These are phyloP conservation scores for Oidiodendron maius DNA, from an alignment of 495 filamentous ascomycete species.

Conservation along the genomic window DNA sequence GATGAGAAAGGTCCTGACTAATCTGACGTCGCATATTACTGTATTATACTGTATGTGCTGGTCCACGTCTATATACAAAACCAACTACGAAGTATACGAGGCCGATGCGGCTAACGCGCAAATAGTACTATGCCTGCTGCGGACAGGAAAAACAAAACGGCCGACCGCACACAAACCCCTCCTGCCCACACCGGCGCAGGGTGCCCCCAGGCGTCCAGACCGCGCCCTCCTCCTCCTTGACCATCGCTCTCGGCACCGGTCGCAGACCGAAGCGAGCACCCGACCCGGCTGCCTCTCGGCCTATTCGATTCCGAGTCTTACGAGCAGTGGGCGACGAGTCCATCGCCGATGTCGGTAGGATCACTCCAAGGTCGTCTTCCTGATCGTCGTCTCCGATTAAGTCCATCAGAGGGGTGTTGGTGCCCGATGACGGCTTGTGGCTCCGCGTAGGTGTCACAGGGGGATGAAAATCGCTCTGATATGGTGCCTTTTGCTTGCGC, in stretches of 20 bases:
- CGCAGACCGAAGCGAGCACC: background rate
- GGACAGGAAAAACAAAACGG: conserved; percentile 45
- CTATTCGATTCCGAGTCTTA: background rate
- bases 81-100: background rate
- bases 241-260: background rate
- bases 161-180: conserved; percentile 37
- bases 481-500: background rate
- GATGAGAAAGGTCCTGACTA: no score
- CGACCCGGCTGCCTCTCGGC: background rate
- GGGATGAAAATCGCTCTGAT: background rate
- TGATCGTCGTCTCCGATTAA: background rate
- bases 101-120: background rate
- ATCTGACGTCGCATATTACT: no score
- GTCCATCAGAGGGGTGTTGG: background rate
- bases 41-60: no score
- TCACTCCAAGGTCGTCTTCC: background rate
- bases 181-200: conserved; percentile 38
- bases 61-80: no score
- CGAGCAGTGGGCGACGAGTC: background rate
- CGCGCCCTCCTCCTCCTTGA: conserved; percentile 7
- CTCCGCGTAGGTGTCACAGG: background rate
- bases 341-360: background rate
- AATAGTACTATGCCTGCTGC: no score
- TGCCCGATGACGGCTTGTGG: background rate
- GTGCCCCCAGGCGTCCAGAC: conserved; percentile 34